phyloP scores from a whole-genome alignment of 345 rosid genomes.

The rapeseed (Brassica napus) region DNA sequence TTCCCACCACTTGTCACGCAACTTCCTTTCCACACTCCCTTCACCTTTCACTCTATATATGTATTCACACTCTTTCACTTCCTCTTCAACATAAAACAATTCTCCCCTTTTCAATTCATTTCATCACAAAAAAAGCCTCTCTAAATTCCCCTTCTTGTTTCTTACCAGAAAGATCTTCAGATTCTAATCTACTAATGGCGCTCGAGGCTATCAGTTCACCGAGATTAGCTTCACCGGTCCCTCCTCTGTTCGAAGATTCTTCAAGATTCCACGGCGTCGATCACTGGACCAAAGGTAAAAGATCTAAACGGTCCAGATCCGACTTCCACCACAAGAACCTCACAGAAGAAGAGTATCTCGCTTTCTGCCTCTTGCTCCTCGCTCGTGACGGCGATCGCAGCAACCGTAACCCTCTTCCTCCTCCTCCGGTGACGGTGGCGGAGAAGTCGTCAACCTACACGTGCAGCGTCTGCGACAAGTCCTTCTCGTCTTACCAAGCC shows the following conservation, averaged over 20 bases:
- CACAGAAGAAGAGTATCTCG: slow-evolving; percentile 52
- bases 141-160: not conserved
- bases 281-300: slow-evolving; percentile 50
- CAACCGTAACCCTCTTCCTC: slow-evolving; percentile 18
- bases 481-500: slow-evolving; percentile 54
- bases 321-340: slow-evolving; percentile 39
- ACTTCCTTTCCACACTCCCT: slow-evolving; percentile 45
- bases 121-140: not conserved
- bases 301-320: slow-evolving; percentile 50
- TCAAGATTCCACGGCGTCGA: slow-evolving; percentile 40
- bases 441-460: slow-evolving; percentile 42
- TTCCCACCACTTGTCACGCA: slow-evolving; percentile 41
- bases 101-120: not conserved
- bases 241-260: slow-evolving; percentile 24
- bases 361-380: slow-evolving; percentile 55
- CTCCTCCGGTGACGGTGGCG: not conserved
- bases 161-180: not conserved
- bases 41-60: slow-evolving; percentile 32
- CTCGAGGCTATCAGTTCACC: slow-evolving; percentile 52
- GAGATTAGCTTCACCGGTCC: slow-evolving; percentile 36
- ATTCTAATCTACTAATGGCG: slow-evolving; percentile 38
- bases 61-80: slow-evolving; percentile 7
- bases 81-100: slow-evolving; percentile 16
- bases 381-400: slow-evolving; percentile 41
- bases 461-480: slow-evolving; percentile 54